Conservation (phyloP, 768 basidiomycete genomes). For the Brasilioporus rufonigricans region DNA sequence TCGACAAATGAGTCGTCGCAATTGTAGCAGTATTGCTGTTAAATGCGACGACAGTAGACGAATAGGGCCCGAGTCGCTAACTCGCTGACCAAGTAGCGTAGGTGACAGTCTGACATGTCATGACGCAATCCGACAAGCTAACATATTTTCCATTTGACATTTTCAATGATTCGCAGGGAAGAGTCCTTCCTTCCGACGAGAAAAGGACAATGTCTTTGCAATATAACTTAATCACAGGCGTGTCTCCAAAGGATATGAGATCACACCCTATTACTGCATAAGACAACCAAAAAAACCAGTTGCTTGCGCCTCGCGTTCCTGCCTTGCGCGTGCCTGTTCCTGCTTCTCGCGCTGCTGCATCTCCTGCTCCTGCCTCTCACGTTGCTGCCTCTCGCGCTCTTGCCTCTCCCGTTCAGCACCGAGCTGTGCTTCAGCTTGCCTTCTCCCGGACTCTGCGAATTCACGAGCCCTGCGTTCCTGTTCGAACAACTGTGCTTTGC, state of each 20-base stretch:
- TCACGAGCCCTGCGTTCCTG: constrained; percentile 27
- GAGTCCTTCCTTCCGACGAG: too few relatives aligned
- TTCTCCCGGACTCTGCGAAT: constrained; percentile 21
- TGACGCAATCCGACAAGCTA: too few relatives aligned
- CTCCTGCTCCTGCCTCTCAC: neutral
- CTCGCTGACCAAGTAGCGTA: too few relatives aligned
- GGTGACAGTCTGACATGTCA: too few relatives aligned
- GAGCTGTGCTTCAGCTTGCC: constrained; percentile 18
- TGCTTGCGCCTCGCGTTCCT: neutral
- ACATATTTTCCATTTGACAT: too few relatives aligned
- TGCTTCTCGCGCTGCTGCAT: neutral
- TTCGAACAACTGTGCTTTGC: constrained; percentile 17
- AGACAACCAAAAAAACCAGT: neutral
- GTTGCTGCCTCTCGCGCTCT: constrained; percentile 8
- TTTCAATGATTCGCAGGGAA: too few relatives aligned
- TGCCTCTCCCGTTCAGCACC: constrained; percentile 8
- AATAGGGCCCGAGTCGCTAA: too few relatives aligned
- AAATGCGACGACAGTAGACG: too few relatives aligned
- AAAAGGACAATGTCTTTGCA: neutral
- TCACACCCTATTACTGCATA: neutral
- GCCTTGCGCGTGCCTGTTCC: neutral
- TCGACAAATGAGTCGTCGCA: too few relatives aligned
- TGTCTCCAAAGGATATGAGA: neutral
- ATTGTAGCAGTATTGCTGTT: too few relatives aligned
- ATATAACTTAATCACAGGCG: neutral